phyloP scores from a whole-genome alignment of 352 stramenopile genomes.

The Phytophthora nicotianae region DNA sequence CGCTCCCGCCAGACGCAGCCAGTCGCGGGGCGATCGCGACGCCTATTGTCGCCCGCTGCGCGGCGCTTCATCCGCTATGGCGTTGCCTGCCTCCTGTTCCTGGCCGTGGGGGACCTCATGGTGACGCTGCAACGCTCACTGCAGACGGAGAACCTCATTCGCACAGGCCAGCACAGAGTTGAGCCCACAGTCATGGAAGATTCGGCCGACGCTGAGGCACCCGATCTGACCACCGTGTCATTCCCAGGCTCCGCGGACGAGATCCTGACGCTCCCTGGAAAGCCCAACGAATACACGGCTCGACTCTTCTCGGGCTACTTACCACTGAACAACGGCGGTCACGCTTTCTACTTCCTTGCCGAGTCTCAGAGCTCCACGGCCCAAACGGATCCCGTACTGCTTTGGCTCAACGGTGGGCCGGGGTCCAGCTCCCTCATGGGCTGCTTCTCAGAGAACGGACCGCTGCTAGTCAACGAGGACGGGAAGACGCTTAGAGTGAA shows the following conservation, averaged over 20 bases:
- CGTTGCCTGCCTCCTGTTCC: slow-evolving; percentile 30
- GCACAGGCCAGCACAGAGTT: slow-evolving; percentile 10
- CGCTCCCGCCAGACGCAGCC: slow-evolving; percentile 30
- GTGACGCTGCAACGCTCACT: slow-evolving; percentile 40
- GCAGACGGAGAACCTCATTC: slow-evolving; percentile 32
- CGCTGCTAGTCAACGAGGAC: slow-evolving; percentile 64
- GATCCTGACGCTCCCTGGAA: slow-evolving; percentile 49
- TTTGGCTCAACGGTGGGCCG: slow-evolving; percentile 76
- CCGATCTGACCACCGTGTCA: background rate
- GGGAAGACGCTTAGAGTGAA: slow-evolving; percentile 53
- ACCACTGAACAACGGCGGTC: slow-evolving; percentile 51
- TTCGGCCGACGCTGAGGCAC: slow-evolving; percentile 22
- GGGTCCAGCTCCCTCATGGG: slow-evolving; percentile 63
- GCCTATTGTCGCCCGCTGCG: slow-evolving; percentile 26
- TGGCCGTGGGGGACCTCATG: slow-evolving; percentile 39
- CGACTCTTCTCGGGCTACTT: slow-evolving; percentile 70
- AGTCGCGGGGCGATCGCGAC: slow-evolving; percentile 11
- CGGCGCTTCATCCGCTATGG: slow-evolving; percentile 34
- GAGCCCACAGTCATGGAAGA: slow-evolving; percentile 22
- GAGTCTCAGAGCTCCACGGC: slow-evolving; percentile 56
- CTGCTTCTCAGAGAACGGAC: slow-evolving; percentile 74
- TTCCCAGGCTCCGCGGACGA: slow-evolving; percentile 53
- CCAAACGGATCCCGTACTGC: slow-evolving; percentile 53
- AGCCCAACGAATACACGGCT: slow-evolving; percentile 53
- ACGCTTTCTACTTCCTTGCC: slow-evolving; percentile 76